phyloP scores from a whole-genome alignment of 1,284 basidiomycete species.

The Leucoagaricus sp. region DNA sequence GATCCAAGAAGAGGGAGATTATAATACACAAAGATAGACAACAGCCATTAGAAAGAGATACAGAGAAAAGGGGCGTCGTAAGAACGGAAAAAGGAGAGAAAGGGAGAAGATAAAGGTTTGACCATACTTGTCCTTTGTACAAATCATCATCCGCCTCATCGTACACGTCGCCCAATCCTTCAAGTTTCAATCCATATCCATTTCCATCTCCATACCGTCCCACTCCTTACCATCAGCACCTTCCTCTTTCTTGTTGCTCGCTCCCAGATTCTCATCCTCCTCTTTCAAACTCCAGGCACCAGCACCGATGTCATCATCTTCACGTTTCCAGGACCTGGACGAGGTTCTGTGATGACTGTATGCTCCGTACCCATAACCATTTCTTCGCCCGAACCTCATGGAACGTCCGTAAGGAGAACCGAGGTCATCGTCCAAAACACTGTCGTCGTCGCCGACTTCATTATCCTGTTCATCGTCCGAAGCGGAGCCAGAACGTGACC shows the following conservation, averaged over 20 bases:
- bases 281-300: slow-evolving; percentile 34
- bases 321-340: slow-evolving; percentile 24
- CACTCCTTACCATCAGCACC: slow-evolving; percentile 39
- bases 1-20: background rate
- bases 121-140: background rate
- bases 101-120: background rate
- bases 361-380: slow-evolving; percentile 1
- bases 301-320: slow-evolving; percentile 27
- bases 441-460: background rate
- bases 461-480: slow-evolving; percentile 31
- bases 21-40: background rate
- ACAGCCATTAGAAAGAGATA: background rate
- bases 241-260: slow-evolving; percentile 28
- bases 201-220: slow-evolving; percentile 69
- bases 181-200: slow-evolving; percentile 58
- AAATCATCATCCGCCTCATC: background rate
- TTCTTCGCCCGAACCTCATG: background rate
- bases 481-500: slow-evolving; percentile 29
- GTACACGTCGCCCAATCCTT: background rate
- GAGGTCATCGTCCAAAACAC: slow-evolving; percentile 22
- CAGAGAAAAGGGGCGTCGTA: background rate
- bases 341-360: slow-evolving; percentile 12
- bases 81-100: background rate
- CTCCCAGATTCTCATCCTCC: slow-evolving; percentile 32
- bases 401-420: slow-evolving; percentile 3